phyloP scores from a whole-genome alignment of 306 rosid genomes.

The Cyclanthera cordifolia region DNA sequence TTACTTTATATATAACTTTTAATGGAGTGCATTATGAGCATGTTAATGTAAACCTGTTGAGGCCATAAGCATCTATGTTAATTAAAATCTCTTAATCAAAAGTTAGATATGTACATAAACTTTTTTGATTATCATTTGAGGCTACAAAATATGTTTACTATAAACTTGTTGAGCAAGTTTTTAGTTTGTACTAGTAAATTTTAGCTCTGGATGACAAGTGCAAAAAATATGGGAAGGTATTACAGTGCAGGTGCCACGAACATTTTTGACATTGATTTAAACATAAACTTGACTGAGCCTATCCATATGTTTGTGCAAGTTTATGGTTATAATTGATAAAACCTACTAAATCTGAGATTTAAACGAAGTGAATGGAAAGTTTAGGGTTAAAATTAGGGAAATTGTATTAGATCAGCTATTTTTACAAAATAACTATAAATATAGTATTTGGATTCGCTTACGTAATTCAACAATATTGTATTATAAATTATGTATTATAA shows the following conservation, averaged over 20 bases:
- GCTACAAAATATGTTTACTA: background rate
- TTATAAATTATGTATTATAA: too few relatives aligned
- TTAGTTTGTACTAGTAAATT: background rate
- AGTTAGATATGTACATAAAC: slow-evolving; percentile 8
- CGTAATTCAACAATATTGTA: too few relatives aligned
- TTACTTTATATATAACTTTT: background rate
- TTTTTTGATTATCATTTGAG: background rate
- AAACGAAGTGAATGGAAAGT: too few relatives aligned
- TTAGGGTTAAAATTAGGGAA: too few relatives aligned
- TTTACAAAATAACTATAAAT: too few relatives aligned
- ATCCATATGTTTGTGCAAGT: too few relatives aligned
- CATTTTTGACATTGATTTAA: too few relatives aligned
- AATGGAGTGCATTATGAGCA: background rate
- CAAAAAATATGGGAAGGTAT: background rate
- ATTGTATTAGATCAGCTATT: too few relatives aligned
- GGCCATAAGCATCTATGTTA: background rate
- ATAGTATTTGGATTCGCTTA: too few relatives aligned
- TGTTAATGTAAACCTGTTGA: background rate
- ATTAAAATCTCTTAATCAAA: background rate
- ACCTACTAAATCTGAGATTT: too few relatives aligned
- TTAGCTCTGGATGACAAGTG: background rate
- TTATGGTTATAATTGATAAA: too few relatives aligned
- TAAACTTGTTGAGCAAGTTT: background rate
- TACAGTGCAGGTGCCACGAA: background rate
- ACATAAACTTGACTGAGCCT: too few relatives aligned